Base-by-base conservation (phyloP, 2,329 filamentous ascomycete species). In the Mycosphaerella sp. region DNA sequence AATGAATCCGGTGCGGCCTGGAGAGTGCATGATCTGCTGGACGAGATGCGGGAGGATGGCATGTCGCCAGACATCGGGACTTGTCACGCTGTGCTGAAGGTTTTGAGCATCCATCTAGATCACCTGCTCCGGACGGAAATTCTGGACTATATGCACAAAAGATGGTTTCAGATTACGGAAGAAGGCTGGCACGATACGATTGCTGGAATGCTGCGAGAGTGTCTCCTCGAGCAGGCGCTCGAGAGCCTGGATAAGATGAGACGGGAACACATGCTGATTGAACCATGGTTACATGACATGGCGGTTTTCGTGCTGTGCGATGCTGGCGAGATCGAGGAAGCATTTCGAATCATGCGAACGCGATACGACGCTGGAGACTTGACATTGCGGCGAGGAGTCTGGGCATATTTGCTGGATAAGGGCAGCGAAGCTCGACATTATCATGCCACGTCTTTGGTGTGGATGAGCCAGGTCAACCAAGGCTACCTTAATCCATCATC, bases 31-130 rank as follows among this genome's bases (percentile, higher is more conserved):
- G 72, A 70, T 16, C 71, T 95, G n/a, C 70, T 95, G 18, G 71
- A 79, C 17, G 88, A 95, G 62, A 87, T 96, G 82, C 74, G 77
- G 39, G 66, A 70, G 1, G 73, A 77, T 37, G 76, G 74, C 0
- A 73, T 96, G 40, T 71, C 79, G 37, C 75, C 81, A 6, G 86
- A 89, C 58, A 76, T 77, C 0, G 75, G 75, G 3, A 77, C 86
- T 2, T 91, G 87, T 62, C 84, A 90, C 67, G 80, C 80, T 55
- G 80, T 85, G 2, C 71, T 96, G 35, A 80, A 82, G 67, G 82
- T 85, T 65, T 75, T 96, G 18, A 81, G 87, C 0, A 80, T 93
- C 7, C 93, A 97, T 66, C 88, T 91, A 0, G 87, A 97, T 68
- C 91, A 94, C 61, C 59, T 89, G 5, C 72, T 93, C 18, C 82